Base-by-base conservation (phyloP, 441 rosid genomes). In the Adansonia madagascariensis region DNA sequence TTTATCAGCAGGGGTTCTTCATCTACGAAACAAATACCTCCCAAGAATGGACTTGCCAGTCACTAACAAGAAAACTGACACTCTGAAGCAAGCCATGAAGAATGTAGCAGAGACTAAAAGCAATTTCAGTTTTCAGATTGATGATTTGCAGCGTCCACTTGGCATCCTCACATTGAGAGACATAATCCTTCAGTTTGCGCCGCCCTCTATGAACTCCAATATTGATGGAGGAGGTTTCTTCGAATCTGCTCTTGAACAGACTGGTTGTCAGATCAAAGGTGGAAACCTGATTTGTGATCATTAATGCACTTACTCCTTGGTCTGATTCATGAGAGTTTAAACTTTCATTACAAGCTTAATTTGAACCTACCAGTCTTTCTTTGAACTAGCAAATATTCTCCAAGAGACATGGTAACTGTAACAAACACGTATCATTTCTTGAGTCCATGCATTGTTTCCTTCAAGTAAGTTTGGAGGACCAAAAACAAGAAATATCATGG, bases 31-130 rank as follows among this genome's bases (percentile, higher is more conserved):
- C 71, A 77, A 46, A 15, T 77, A 78, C 78, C 80, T 47, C 17
- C 84, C 89, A 5, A 80, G 80, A 82, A 85, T 86, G 88, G 77
- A 85, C 77, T 72, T 73, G 2, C 85, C 85, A 0, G 67, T 80
- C 41, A 83, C 81, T 18, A 63, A 72, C 78, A 79, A 69, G 77
- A 82, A 73, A 74, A 83, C 75, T 1, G 77, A 83, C 75, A 68
- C 85, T 0, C 88, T 85, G 57, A 85, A 85, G 83, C 82, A 87
- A 46, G 85, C 81, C 10, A 86, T 88, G 91, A 65, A 75, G 39
- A 77, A 77, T 2, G 61, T 84, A 72, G 82, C 79, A 43, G 83
- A 77, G 41, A 73, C 82, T 17, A 80, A 82, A 63, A 11, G 83
- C 73, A 76, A 47, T 49, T 61, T 73, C 69, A 59, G 81, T 81